Evolutionary conservation across 331 rosid species (phyloP).

Genomic region (Malus hybrid): DNA sequence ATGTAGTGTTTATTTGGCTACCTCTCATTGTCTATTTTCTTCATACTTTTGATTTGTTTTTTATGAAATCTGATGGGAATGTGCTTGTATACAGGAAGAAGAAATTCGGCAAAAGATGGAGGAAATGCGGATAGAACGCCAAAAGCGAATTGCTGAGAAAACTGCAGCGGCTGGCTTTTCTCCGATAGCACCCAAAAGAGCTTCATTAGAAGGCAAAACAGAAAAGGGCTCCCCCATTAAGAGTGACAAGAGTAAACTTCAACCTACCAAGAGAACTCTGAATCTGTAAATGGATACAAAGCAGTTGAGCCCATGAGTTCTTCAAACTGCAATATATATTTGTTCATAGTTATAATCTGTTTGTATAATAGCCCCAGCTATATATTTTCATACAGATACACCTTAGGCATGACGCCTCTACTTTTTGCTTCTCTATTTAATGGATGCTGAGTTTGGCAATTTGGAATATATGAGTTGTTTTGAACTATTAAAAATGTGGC

Average conservation of each 20-base stretch:
- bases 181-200: constrained; percentile 22
- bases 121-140: constrained; percentile 38
- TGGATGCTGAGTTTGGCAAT: background rate
- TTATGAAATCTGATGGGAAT: constrained; percentile 1
- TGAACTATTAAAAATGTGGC: background rate
- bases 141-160: constrained; percentile 62
- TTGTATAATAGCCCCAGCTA: too few relatives aligned
- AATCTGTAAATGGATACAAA: constrained; percentile 2
- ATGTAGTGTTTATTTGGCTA: background rate
- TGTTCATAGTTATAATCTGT: background rate
- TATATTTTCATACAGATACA: too few relatives aligned
- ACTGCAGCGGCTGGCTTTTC: constrained; percentile 37
- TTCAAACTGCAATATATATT: background rate
- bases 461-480: background rate
- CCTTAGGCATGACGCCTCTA: background rate
- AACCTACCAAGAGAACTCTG: constrained; percentile 3
- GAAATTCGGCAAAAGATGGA: constrained; percentile 55
- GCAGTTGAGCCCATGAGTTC: background rate
- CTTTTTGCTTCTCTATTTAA: background rate
- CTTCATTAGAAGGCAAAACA: constrained; percentile 26
- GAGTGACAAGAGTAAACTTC: constrained; percentile 34
- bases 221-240: constrained; percentile 24
- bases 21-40: background rate
- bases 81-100: constrained; percentile 44
- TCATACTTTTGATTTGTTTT: background rate